phyloP scores from a whole-genome alignment of 345 rosid species.

The Brassica carinata region DNA sequence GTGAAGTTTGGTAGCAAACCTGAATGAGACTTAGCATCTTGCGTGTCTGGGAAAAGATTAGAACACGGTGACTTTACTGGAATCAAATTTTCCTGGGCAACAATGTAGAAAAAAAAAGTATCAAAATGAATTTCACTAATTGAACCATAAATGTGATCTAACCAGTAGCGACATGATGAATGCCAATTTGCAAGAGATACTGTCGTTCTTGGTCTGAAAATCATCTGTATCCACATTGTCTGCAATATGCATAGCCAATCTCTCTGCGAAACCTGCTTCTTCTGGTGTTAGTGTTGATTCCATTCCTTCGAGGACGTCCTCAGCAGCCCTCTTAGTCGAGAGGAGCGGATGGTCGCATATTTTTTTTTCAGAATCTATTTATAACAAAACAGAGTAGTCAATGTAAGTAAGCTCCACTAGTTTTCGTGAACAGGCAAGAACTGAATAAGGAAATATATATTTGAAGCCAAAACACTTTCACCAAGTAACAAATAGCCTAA shows the following conservation, averaged over 20 bases:
- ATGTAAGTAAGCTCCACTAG: not conserved
- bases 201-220: constrained; percentile 76
- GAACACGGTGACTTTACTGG: constrained; percentile 88
- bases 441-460: constrained; percentile 8
- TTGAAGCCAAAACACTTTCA: not conserved
- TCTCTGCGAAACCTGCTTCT: constrained; percentile 84
- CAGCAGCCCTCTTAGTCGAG: constrained; percentile 46
- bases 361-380: constrained; percentile 81
- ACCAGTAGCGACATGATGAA: constrained; percentile 84
- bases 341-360: constrained; percentile 55
- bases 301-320: constrained; percentile 87
- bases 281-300: constrained; percentile 81
- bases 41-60: constrained; percentile 95
- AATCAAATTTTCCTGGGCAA: constrained; percentile 67
- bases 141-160: constrained; percentile 28
- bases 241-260: constrained; percentile 86
- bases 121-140: constrained; percentile 12
- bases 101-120: constrained; percentile 24
- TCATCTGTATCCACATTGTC: constrained; percentile 72
- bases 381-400: constrained; percentile 23
- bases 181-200: constrained; percentile 88
- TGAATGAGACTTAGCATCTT: constrained; percentile 94
- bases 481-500: constrained; percentile 11
- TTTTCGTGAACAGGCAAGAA: constrained; percentile 1
- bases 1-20: constrained; percentile 54